A percentile compares a stretch with the other conserved stretches of the same genome.
Evolutionary conservation across 2,329 filamentous ascomycete genomes (phyloP).

Genomic region (Passalora sequoiae): DNA sequence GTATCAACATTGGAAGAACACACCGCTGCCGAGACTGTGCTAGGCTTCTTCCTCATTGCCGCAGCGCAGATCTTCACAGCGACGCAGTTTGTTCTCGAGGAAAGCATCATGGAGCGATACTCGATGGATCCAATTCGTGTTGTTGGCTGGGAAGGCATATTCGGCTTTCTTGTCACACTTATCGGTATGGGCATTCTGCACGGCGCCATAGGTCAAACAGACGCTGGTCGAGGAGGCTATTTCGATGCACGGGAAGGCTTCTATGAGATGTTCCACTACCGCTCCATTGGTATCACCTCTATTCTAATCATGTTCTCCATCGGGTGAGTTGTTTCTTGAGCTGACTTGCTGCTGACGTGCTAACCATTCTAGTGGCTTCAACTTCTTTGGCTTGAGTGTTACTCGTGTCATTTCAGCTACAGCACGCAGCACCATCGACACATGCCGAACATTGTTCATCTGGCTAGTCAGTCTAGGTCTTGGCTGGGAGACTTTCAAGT

Average conservation of each 20-base stretch:
- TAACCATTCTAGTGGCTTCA: slow-evolving; percentile 78
- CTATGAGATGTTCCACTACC: slow-evolving; percentile 69
- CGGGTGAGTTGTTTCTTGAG: slow-evolving; percentile 74
- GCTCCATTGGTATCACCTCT: slow-evolving; percentile 67
- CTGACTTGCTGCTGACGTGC: too few species aligned
- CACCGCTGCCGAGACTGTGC: slow-evolving; percentile 62
- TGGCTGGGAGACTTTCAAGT: slow-evolving; percentile 97
- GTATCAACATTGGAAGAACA: slow-evolving; percentile 40
- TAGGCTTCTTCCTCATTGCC: slow-evolving; percentile 86
- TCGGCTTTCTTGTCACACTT: slow-evolving; percentile 77
- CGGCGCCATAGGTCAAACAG: slow-evolving; percentile 67
- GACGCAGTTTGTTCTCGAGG: slow-evolving; percentile 91
- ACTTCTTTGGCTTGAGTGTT: slow-evolving; percentile 95
- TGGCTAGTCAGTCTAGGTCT: slow-evolving; percentile 91
- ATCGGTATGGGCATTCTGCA: slow-evolving; percentile 77
- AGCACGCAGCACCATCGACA: slow-evolving; percentile 92
- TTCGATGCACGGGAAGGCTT: slow-evolving; percentile 88
- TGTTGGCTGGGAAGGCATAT: slow-evolving; percentile 93
- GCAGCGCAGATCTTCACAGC: slow-evolving; percentile 95
- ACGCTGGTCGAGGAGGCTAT: slow-evolving; percentile 69
- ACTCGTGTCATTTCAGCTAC: slow-evolving; percentile 87
- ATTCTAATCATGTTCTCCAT: slow-evolving; percentile 96
- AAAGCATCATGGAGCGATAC: slow-evolving; percentile 80
- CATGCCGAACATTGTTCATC: slow-evolving; percentile 94
- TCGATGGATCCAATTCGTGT: slow-evolving; percentile 80